A percentile compares a stretch with the other conserved stretches of the same genome.
Conservation (phyloP, 805 yeast species). For the Candida silvatica region DNA sequence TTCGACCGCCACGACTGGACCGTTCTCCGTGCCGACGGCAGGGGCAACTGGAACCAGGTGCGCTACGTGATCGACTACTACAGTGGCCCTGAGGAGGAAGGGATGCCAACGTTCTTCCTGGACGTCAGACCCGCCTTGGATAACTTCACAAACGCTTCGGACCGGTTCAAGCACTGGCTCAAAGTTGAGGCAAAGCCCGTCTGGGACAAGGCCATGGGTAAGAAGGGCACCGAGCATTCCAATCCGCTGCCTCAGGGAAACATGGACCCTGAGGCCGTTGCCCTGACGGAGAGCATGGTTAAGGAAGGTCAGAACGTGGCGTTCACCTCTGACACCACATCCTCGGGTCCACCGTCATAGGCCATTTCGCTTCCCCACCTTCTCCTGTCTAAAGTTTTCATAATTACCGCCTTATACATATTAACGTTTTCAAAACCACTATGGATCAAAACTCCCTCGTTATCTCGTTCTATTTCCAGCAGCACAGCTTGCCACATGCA, state of each 20-base stretch:
- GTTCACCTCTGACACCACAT: background rate
- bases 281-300: background rate
- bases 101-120: conserved; percentile 83
- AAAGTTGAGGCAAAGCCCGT: conserved; percentile 39
- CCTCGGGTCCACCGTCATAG: background rate
- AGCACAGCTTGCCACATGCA: conserved; percentile 25
- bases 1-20: conserved; percentile 99
- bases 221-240: too few species aligned
- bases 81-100: conserved; percentile 83
- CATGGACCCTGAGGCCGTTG: too few species aligned
- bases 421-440: background rate
- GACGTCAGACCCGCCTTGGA: conserved; percentile 97
- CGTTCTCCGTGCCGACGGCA: conserved; percentile 58
- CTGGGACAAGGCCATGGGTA: conserved; percentile 67
- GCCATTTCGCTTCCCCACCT: background rate
- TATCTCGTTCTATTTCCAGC: conserved; percentile 8
- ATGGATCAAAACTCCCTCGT: background rate
- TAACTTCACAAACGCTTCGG: conserved; percentile 48
- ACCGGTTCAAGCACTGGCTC: conserved; percentile 58
- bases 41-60: conserved; percentile 55
- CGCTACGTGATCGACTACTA: conserved; percentile 95
- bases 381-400: background rate
- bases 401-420: background rate
- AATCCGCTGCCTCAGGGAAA: too few species aligned
- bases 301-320: background rate